A percentile compares a stretch with the other conserved stretches of the same genome.
Evolutionary conservation across 371 early-diverging fungal genomes (phyloP).

Genomic region (Circinella minor): DNA sequence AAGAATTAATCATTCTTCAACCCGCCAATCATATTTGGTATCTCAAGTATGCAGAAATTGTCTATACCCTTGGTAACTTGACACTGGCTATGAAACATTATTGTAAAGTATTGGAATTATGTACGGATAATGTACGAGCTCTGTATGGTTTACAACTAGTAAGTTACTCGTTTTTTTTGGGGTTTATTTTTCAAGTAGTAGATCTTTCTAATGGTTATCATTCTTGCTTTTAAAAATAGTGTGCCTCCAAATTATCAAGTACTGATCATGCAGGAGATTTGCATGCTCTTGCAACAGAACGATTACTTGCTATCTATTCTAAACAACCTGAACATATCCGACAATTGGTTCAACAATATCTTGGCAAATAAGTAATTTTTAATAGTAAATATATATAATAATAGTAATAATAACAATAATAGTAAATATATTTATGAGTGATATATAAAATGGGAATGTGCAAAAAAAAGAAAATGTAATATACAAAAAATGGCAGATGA

Average conservation of each 20-base stretch:
- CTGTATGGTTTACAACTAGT: slow-evolving; percentile 79
- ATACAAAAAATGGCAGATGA: no score
- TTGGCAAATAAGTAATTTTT: slow-evolving; percentile 14
- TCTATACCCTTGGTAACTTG: slow-evolving; percentile 67
- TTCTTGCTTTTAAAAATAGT: slow-evolving; percentile 16
- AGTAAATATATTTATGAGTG: no score
- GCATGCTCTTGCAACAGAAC: slow-evolving; percentile 70
- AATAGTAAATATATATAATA: neutral
- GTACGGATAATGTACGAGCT: slow-evolving; percentile 74
- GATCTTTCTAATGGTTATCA: no score
- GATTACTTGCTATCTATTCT: slow-evolving; percentile 51
- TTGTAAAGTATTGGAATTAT: slow-evolving; percentile 76
- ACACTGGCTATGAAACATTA: slow-evolving; percentile 75
- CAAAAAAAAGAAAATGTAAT: no score
- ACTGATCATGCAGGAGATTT: slow-evolving; percentile 54
- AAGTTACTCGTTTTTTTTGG: slow-evolving; percentile 8
- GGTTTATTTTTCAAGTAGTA: no score
- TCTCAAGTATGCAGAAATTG: slow-evolving; percentile 87
- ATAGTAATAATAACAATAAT: no score
- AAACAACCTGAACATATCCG: slow-evolving; percentile 24
- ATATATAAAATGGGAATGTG: no score
- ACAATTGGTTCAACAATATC: slow-evolving; percentile 37
- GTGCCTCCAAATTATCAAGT: slow-evolving; percentile 46
- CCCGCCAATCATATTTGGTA: slow-evolving; percentile 85
- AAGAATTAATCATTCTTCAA: slow-evolving; percentile 85